Conservation (phyloP, 2,329 filamentous ascomycete species). For the Elsinoe fawcettii region DNA sequence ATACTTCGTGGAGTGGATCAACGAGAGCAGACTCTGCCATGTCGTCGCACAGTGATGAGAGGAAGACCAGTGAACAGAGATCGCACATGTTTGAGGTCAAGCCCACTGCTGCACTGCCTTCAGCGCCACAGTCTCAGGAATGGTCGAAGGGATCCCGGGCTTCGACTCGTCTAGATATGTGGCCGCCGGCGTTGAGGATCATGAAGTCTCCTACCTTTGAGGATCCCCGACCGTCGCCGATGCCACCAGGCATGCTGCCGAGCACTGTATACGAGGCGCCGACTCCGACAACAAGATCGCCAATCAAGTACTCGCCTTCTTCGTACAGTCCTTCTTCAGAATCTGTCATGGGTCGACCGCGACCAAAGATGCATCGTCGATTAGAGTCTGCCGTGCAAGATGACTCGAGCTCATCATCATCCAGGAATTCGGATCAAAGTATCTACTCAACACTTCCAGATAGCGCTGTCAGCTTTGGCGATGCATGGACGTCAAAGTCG, state of each 20-base stretch:
- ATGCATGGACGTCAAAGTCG: not conserved
- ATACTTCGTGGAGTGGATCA: constrained; percentile 5
- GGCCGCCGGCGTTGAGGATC: constrained; percentile 10
- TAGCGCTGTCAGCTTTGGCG: not conserved
- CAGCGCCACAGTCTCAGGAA: not conserved
- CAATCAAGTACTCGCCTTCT: not conserved
- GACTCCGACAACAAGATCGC: not conserved
- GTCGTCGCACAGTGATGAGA: constrained; percentile 12
- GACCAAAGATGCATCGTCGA: constrained; percentile 2
- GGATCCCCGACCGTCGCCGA: constrained; percentile 2
- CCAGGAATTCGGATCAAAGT: not conserved
- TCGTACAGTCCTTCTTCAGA: not conserved
- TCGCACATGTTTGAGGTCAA: not conserved
- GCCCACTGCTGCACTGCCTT: not conserved
- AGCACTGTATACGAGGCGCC: not conserved
- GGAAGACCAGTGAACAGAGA: not conserved
- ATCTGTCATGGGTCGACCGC: constrained; percentile 7
- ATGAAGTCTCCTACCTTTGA: constrained; percentile 5
- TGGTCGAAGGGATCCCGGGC: constrained; percentile 8
- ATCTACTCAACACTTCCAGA: not conserved
- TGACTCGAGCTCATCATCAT: constrained; percentile 6
- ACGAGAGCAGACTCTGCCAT: constrained; percentile 14
- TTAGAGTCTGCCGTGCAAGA: not conserved
- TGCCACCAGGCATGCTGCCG: not conserved
- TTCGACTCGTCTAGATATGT: constrained; percentile 10